A percentile compares a stretch with the other conserved stretches of the same genome.
phyloP scores from a whole-genome alignment of 257 asterid genomes.

The Solanum peruvianum region DNA sequence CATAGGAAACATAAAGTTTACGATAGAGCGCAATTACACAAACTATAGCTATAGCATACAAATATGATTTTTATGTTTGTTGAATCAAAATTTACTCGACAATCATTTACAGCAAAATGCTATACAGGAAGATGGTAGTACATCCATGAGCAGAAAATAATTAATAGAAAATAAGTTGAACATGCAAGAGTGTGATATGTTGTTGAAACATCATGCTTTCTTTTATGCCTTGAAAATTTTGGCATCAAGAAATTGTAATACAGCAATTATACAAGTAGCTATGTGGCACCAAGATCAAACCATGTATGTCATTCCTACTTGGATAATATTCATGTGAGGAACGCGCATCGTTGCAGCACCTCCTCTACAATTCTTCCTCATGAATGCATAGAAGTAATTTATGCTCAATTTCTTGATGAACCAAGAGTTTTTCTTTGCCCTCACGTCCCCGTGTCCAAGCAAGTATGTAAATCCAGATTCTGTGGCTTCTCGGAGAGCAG shows the following conservation, averaged over 20 bases:
- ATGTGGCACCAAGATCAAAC: constrained; percentile 31
- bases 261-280: not conserved
- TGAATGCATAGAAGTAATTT: constrained; percentile 77
- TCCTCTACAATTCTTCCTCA: constrained; percentile 91
- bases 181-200: not conserved
- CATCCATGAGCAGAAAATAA: not conserved
- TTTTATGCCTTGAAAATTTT: not conserved
- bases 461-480: constrained; percentile 79
- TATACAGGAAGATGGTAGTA: not conserved
- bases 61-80: no score
- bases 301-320: constrained; percentile 83
- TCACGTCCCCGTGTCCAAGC: constrained; percentile 80
- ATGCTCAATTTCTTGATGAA: constrained; percentile 70
- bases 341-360: constrained; percentile 89
- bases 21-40: no score
- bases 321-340: constrained; percentile 75
- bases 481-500: constrained; percentile 64
- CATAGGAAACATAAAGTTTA: no score
- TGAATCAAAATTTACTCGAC: no score
- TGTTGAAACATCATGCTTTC: not conserved
- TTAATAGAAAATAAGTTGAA: not conserved
- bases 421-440: constrained; percentile 73
- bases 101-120: not conserved
- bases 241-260: not conserved
- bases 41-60: no score